Evolutionary conservation across 306 rosid genomes (phyloP).

Genomic region (Sesbania bispinosa): DNA sequence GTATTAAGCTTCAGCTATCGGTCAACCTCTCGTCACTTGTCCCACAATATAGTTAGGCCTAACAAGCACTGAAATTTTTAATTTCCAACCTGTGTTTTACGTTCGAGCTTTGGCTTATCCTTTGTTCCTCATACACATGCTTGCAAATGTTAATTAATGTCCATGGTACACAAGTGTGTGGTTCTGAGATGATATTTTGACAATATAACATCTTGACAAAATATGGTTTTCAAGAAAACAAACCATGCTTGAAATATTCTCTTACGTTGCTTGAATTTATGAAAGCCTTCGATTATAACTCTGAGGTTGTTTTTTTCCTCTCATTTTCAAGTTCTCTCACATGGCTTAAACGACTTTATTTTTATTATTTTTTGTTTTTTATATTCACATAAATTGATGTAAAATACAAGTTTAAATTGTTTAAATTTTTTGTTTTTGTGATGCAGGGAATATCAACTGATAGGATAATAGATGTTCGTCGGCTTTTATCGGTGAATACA

Average conservation of each 20-base stretch:
- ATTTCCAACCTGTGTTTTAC: too few species aligned
- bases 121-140: not conserved
- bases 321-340: not conserved
- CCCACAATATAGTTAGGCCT: not conserved
- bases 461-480: conserved; percentile 74
- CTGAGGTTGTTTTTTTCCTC: not conserved
- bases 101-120: not conserved
- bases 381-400: not conserved
- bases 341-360: not conserved
- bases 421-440: too few species aligned
- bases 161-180: not conserved
- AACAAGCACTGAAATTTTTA: not conserved
- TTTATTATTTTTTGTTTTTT: not conserved
- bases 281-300: not conserved
- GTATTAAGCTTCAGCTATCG: not conserved
- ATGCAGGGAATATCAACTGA: conserved; percentile 98
- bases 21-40: not conserved
- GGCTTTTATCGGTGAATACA: conserved; percentile 59
- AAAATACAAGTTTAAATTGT: too few species aligned
- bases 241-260: not conserved
- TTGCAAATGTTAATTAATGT: not conserved
- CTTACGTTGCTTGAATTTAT: not conserved
- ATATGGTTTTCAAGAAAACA: not conserved
- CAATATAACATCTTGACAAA: not conserved
- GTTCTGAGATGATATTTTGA: not conserved